Evolutionary conservation across 352 stramenopile species (phyloP).

Genomic region (Globisporangium middletonii): DNA sequence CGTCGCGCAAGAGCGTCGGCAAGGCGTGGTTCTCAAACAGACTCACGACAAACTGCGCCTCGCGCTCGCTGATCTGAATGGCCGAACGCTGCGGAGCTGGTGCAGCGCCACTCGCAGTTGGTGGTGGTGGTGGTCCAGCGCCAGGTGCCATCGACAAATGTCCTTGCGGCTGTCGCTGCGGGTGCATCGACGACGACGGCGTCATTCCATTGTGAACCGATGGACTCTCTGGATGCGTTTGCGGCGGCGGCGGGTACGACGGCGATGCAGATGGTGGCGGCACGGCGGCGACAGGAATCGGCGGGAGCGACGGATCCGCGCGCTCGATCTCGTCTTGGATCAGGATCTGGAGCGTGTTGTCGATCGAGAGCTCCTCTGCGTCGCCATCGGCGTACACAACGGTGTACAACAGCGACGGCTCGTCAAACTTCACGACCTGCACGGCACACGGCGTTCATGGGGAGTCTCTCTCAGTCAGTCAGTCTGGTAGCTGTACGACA

Average conservation of each 20-base stretch:
- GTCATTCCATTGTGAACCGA: not conserved
- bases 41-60: constrained; percentile 67
- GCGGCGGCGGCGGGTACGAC: constrained; percentile 7
- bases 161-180: not conserved
- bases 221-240: constrained; percentile 13
- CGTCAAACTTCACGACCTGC: constrained; percentile 79
- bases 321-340: constrained; percentile 85
- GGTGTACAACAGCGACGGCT: constrained; percentile 57
- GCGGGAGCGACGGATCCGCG: constrained; percentile 45
- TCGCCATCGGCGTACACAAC: constrained; percentile 84
- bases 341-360: constrained; percentile 78
- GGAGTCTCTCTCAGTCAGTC: too few species aligned
- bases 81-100: constrained; percentile 4
- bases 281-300: constrained; percentile 7
- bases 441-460: not conserved
- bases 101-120: not conserved
- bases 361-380: constrained; percentile 67
- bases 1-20: constrained; percentile 50
- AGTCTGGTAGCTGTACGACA: not conserved
- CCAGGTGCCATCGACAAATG: not conserved
- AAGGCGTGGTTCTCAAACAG: constrained; percentile 81
- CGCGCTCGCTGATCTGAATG: constrained; percentile 62
- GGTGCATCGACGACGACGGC: not conserved
- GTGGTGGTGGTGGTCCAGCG: not conserved
- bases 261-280: too few species aligned